Base-by-base conservation (phyloP, 2,329 filamentous ascomycete species). In the Aspergillus brasiliensis region DNA sequence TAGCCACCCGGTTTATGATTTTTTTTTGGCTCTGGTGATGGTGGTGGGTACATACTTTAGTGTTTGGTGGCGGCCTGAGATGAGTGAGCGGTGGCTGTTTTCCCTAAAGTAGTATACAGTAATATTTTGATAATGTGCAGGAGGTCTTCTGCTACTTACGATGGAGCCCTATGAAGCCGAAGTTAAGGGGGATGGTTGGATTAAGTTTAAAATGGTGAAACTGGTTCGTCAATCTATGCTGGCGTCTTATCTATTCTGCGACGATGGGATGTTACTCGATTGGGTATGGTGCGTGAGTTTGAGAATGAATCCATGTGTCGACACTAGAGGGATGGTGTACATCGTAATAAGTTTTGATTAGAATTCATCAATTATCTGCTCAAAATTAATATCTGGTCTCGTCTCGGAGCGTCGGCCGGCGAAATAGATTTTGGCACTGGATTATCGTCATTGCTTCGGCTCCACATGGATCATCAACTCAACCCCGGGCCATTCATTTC, bases 381-480 rank as follows among this genome's bases (percentile, higher is more conserved):
- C 40, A 55, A 37, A 19, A 19, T 44, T 46, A 28, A 44, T 46
- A 44, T 15, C 23, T 46, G 52, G 38, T n/a, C 28, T 38, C 42
- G 21, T 55, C 19, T 34, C 17, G 52, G 42, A 21, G 38, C 31
- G 37, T 42, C 27, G 51, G 31, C 37, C 37, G 37, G 51, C 23
- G 37, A 54, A 44, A 25, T 38, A 40, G 19, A 17, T 40, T 19
- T 42, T 53, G 38, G 51, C 27, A 54, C 37, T 23, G 25, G n/a
- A 44, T 46, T 55, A 34, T 55, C 27, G 38, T 55, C 40, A 55
- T 55, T 46, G 52, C 52, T 55, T 28, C 38, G 40, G 52, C 11
- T 55, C 52, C 52, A 55, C 52, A 55, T 46, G 11, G 52, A 55
- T 55, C 52, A 44, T 55, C 52, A 55, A 11, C 28, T 17, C 52